A percentile compares a stretch with the other conserved stretches of the same genome.
phyloP scores from a whole-genome alignment of 140 eudicot genomes.

The Cichorium intybus region DNA sequence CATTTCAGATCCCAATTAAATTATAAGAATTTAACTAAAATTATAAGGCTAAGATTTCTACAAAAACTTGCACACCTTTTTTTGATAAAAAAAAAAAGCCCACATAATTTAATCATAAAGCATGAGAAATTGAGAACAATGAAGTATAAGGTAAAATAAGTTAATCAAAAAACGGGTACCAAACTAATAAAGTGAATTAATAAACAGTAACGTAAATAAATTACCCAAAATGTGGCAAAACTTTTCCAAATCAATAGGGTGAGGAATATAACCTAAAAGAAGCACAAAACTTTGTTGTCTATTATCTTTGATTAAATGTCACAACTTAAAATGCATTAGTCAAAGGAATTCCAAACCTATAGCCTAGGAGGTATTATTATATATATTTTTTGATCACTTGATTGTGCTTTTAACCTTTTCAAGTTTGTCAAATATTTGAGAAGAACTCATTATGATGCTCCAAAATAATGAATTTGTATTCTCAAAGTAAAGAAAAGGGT shows the following conservation, averaged over 20 bases:
- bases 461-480: not conserved
- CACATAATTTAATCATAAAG: constrained; percentile 2
- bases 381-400: constrained; percentile 15
- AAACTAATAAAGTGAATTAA: constrained; percentile 13
- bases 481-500: not conserved
- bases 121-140: not conserved
- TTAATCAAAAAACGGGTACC: too few relatives aligned
- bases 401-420: constrained; percentile 32
- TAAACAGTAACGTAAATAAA: constrained; percentile 4
- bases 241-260: constrained; percentile 6
- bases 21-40: not conserved
- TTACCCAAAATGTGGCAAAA: constrained; percentile 22
- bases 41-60: not conserved
- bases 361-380: constrained; percentile 32
- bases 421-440: constrained; percentile 37
- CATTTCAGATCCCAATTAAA: not conserved
- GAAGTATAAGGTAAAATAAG: not conserved
- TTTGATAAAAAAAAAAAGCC: not conserved
- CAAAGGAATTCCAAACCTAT: constrained; percentile 54
- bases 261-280: constrained; percentile 34
- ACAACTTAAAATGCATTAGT: constrained; percentile 32
- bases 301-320: constrained; percentile 27
- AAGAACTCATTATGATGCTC: constrained; percentile 13
- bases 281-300: constrained; percentile 31
- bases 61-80: not conserved